A percentile compares a stretch with the other conserved stretches of the same genome.
Conservation (phyloP, 1,284 basidiomycete species). For the Ganoderma meredithae region DNA sequence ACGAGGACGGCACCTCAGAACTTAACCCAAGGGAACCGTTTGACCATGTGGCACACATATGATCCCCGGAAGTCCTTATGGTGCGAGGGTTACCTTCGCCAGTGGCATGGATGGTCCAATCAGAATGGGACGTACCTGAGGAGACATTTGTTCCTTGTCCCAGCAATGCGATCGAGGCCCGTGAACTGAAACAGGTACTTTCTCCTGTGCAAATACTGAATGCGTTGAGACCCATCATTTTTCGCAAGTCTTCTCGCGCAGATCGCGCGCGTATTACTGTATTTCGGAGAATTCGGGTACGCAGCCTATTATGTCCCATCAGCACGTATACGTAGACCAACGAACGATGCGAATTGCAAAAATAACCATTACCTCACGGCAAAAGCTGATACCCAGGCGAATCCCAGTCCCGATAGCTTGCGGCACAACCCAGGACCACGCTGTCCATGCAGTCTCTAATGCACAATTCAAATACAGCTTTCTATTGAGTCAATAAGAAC, state of each 20-base stretch:
- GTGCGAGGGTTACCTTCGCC: background rate
- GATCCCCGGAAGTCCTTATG: background rate
- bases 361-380: background rate
- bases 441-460: background rate
- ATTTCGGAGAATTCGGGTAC: background rate
- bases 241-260: background rate
- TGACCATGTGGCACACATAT: background rate
- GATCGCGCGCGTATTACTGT: background rate
- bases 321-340: background rate
- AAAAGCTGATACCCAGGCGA: background rate
- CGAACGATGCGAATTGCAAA: background rate
- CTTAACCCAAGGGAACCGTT: background rate
- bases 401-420: background rate
- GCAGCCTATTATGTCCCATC: background rate
- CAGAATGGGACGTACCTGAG: background rate
- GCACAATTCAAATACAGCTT: background rate
- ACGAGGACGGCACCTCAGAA: background rate
- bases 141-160: background rate
- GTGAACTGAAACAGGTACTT: background rate
- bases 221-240: background rate
- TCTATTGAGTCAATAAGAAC: background rate
- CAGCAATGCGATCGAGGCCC: background rate
- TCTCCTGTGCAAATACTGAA: background rate
- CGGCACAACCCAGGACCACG: background rate
- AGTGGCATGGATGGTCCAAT: background rate